Percentiles rank a stretch among this genome's conserved stretches.
These are phyloP conservation scores for Bolboschoenus planiculmis DNA, from an alignment of 176 grass and related monocot genomes.

Conservation along the genomic window DNA sequence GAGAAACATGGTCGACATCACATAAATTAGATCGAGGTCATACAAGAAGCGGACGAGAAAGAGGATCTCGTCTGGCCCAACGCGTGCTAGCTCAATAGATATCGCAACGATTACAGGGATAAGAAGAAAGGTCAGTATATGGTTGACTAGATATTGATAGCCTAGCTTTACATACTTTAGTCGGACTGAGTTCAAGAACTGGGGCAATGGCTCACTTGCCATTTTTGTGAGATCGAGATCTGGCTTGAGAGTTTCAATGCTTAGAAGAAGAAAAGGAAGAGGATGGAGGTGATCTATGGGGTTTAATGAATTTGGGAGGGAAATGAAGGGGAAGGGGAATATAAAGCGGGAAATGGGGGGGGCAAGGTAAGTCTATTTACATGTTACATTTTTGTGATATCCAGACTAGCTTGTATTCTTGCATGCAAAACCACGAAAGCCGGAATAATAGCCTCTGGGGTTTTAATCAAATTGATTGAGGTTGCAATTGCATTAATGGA, in stretches of 20 bases:
- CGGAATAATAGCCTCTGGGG: not conserved
- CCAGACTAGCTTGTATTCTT: not conserved
- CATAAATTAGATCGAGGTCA: slow-evolving; percentile 25
- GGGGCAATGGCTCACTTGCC: slow-evolving; percentile 7
- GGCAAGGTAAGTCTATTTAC: not conserved
- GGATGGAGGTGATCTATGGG: not conserved
- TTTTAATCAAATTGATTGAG: not conserved
- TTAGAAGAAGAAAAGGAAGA: not conserved
- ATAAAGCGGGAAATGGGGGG: not conserved
- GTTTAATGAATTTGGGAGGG: not conserved
- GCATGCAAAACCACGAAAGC: not conserved
- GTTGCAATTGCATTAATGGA: not conserved
- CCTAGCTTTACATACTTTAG: slow-evolving; percentile 35
- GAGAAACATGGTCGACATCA: slow-evolving; percentile 25
- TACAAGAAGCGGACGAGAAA: not conserved
- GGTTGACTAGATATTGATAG: slow-evolving; percentile 53
- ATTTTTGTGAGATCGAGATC: slow-evolving; percentile 14
- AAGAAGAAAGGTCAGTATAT: slow-evolving; percentile 37
- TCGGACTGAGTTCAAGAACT: slow-evolving; percentile 1
- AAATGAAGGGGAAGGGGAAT: not conserved
- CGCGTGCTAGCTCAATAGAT: not conserved
- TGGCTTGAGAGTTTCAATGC: not conserved
- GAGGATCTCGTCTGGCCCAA: slow-evolving; percentile 34
- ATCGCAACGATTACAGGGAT: slow-evolving; percentile 34
- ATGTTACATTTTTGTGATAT: not conserved